These are phyloP conservation scores for Raddia distichophylla DNA, from an alignment of 176 grass and related monocot species.

Conservation along the genomic window DNA sequence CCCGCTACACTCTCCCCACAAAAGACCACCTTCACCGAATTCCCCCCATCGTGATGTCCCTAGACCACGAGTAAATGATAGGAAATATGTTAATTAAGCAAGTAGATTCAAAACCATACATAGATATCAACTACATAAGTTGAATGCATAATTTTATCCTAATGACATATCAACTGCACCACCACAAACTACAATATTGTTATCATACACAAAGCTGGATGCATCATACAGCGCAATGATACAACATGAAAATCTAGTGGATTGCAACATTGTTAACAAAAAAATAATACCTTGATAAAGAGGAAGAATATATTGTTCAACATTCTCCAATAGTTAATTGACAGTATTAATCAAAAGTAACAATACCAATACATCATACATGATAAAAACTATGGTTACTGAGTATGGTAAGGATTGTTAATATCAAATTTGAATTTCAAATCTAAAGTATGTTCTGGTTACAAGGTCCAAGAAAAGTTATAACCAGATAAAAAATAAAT, in stretches of 20 bases:
- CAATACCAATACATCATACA: background rate
- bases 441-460: background rate
- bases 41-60: conserved; percentile 92
- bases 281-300: conserved; percentile 14
- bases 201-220: conserved; percentile 26
- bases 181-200: background rate
- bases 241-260: background rate
- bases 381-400: background rate
- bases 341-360: conserved; percentile 1
- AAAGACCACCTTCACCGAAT: conserved; percentile 84
- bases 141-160: background rate
- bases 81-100: conserved; percentile 27
- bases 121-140: background rate
- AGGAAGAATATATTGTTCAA: background rate
- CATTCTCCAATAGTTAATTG: conserved; percentile 4
- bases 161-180: background rate
- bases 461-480: background rate
- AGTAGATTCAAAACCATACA: conserved; percentile 29
- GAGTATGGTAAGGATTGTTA: background rate
- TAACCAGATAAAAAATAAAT: conserved; percentile 29
- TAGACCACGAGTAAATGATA: conserved; percentile 45
- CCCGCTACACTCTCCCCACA: conserved; percentile 94
- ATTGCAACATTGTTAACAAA: conserved; percentile 19
- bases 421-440: background rate
- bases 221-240: background rate